Evolutionary conservation across 495 filamentous ascomycete genomes (phyloP).

Genomic region (Penicillium goetzii): DNA sequence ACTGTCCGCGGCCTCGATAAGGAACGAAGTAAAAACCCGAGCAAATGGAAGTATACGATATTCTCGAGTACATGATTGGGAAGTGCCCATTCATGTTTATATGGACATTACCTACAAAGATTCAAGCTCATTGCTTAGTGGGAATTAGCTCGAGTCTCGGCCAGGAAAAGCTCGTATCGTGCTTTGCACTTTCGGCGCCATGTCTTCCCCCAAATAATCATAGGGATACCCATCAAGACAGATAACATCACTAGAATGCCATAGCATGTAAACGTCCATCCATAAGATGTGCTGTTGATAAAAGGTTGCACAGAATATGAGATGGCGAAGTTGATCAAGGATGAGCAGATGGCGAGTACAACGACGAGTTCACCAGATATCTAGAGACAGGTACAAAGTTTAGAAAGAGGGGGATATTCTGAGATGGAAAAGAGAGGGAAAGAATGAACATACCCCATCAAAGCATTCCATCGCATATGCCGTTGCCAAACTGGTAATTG

Average conservation of each 20-base stretch:
- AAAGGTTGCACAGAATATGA: slow-evolving; percentile 40
- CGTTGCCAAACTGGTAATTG: slow-evolving; percentile 41
- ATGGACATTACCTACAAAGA: not conserved
- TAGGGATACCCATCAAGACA: slow-evolving; percentile 26
- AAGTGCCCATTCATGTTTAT: not conserved
- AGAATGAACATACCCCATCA: slow-evolving; percentile 29
- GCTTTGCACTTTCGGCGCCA: slow-evolving; percentile 34
- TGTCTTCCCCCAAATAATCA: slow-evolving; percentile 37
- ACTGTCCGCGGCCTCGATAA: too few species aligned
- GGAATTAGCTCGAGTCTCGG: slow-evolving; percentile 20
- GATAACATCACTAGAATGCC: slow-evolving; percentile 31
- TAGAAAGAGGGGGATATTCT: not conserved
- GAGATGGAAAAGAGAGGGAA: not conserved
- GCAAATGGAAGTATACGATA: too few species aligned
- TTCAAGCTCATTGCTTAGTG: not conserved
- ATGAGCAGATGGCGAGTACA: slow-evolving; percentile 39
- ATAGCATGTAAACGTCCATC: slow-evolving; percentile 38
- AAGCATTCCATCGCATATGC: slow-evolving; percentile 47
- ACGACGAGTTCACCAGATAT: slow-evolving; percentile 42
- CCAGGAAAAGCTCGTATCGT: slow-evolving; percentile 33
- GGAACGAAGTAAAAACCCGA: too few species aligned
- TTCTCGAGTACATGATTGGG: too few species aligned
- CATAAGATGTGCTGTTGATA: slow-evolving; percentile 36
- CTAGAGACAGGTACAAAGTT: slow-evolving; percentile 12
- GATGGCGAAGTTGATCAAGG: slow-evolving; percentile 39